Conservation (phyloP, 495 filamentous ascomycete genomes). For the Pyrenopolyporus hunteri region DNA sequence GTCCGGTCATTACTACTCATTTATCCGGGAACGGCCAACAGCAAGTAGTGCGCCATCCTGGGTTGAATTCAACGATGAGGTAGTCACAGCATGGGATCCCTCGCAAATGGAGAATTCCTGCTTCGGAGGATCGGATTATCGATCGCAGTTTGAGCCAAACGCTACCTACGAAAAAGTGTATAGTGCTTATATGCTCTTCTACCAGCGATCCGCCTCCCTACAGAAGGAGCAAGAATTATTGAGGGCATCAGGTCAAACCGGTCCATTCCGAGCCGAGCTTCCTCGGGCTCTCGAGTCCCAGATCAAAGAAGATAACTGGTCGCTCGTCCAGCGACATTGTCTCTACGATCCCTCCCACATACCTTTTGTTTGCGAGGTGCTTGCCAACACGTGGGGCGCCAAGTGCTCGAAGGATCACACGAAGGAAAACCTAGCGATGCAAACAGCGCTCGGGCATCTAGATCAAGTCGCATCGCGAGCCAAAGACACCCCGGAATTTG, state of each 20-base stretch:
- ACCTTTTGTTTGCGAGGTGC: slow-evolving; percentile 65
- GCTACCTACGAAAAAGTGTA: slow-evolving; percentile 68
- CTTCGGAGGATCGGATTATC: slow-evolving; percentile 75
- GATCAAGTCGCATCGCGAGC: slow-evolving; percentile 78
- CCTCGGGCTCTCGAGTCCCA: slow-evolving; percentile 61
- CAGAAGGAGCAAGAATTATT: slow-evolving; percentile 54
- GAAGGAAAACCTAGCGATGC: slow-evolving; percentile 65
- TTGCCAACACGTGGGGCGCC: slow-evolving; percentile 54
- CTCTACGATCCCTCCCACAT: slow-evolving; percentile 78
- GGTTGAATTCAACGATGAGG: slow-evolving; percentile 94
- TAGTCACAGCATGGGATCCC: slow-evolving; percentile 77
- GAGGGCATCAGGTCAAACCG: slow-evolving; percentile 36
- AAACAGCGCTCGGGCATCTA: slow-evolving; percentile 73
- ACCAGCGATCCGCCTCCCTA: slow-evolving; percentile 77
- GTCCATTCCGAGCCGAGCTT: slow-evolving; percentile 63
- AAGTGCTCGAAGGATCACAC: slow-evolving; percentile 57
- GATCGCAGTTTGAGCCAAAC: slow-evolving; percentile 52
- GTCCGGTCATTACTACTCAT: slow-evolving; percentile 97
- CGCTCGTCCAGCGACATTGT: slow-evolving; percentile 77
- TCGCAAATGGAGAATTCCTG: slow-evolving; percentile 72
- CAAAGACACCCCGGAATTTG: slow-evolving; percentile 71
- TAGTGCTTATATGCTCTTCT: slow-evolving; percentile 98
- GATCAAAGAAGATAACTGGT: slow-evolving; percentile 74
- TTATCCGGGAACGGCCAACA: slow-evolving; percentile 79
- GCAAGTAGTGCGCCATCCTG: slow-evolving; percentile 60